A percentile compares a stretch with the other conserved stretches of the same genome.
Conservation (phyloP, 805 yeast species). For the Metschnikowia henanensis region DNA sequence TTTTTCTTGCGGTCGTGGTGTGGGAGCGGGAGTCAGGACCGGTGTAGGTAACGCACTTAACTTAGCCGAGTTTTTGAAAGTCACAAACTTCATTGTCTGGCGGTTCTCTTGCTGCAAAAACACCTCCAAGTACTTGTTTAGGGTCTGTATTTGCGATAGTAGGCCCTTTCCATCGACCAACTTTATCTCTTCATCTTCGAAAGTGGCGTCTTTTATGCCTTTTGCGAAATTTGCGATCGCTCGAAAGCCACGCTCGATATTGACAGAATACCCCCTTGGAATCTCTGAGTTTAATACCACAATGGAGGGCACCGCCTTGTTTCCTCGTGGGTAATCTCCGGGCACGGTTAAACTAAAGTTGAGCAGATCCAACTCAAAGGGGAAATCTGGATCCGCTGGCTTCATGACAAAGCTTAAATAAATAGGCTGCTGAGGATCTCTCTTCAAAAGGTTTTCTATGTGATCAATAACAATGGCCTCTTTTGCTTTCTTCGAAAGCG, state of each 20-base stretch:
- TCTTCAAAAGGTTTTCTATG: slow-evolving; percentile 10
- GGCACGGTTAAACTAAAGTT: slow-evolving; percentile 58
- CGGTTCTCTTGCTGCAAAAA: slow-evolving; percentile 60
- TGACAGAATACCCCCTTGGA: slow-evolving; percentile 65
- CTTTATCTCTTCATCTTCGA: slow-evolving; percentile 24
- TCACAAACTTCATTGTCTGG: slow-evolving; percentile 62
- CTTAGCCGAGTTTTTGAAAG: slow-evolving; percentile 18
- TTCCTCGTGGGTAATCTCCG: slow-evolving; percentile 47
- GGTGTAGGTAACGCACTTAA: slow-evolving; percentile 4
- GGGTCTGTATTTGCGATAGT: slow-evolving; percentile 50
- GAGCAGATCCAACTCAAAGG: slow-evolving; percentile 58
- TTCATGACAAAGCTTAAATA: slow-evolving; percentile 45
- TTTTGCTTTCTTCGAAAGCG: slow-evolving; percentile 13
- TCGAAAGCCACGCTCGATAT: slow-evolving; percentile 65
- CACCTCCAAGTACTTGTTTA: slow-evolving; percentile 58
- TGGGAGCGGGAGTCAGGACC: not conserved
- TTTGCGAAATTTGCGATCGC: slow-evolving; percentile 35
- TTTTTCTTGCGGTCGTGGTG: slow-evolving; percentile 1
- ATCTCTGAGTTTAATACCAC: slow-evolving; percentile 64
- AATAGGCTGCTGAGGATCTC: slow-evolving; percentile 21
- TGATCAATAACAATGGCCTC: slow-evolving; percentile 14
- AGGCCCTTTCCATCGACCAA: slow-evolving; percentile 51
- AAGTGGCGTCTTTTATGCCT: slow-evolving; percentile 16
- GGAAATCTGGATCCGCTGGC: slow-evolving; percentile 75
- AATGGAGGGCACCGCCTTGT: slow-evolving; percentile 46